A percentile compares a stretch with the other conserved stretches of the same genome.
Evolutionary conservation across 2,329 filamentous ascomycete species (phyloP).

Genomic region (Lachnellula arida): DNA sequence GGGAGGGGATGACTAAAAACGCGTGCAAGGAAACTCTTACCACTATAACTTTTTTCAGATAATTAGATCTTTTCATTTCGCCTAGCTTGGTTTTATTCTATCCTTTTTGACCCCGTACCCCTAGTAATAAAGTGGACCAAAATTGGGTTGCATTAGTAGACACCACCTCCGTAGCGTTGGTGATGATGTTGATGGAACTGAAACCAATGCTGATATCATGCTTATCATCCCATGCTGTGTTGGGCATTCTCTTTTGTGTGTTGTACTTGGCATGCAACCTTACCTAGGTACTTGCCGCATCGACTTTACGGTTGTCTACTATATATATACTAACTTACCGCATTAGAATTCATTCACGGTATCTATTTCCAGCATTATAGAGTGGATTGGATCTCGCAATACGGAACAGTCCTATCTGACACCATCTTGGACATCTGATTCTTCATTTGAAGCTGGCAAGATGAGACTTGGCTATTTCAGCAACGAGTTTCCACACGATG

Average conservation of each 20-base stretch:
- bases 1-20: no score
- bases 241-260: neutral
- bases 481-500: slow-evolving; percentile 45
- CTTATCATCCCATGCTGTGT: neutral
- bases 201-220: neutral
- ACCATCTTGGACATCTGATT: neutral
- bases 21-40: no score
- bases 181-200: no score
- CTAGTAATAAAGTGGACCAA: no score
- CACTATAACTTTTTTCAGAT: no score
- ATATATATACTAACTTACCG: neutral
- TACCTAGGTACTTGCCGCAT: neutral
- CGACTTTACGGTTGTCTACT: neutral
- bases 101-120: no score
- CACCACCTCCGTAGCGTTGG: no score
- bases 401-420: neutral
- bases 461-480: slow-evolving; percentile 41
- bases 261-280: neutral
- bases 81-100: no score
- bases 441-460: slow-evolving; percentile 9
- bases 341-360: neutral
- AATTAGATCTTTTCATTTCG: no score
- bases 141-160: no score
- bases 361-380: neutral
- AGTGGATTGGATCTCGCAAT: neutral